Percentiles rank a stretch among this genome's conserved stretches.
Conservation (phyloP, 1,139 yeast genomes). For the Saccharomyces hybrid region DNA sequence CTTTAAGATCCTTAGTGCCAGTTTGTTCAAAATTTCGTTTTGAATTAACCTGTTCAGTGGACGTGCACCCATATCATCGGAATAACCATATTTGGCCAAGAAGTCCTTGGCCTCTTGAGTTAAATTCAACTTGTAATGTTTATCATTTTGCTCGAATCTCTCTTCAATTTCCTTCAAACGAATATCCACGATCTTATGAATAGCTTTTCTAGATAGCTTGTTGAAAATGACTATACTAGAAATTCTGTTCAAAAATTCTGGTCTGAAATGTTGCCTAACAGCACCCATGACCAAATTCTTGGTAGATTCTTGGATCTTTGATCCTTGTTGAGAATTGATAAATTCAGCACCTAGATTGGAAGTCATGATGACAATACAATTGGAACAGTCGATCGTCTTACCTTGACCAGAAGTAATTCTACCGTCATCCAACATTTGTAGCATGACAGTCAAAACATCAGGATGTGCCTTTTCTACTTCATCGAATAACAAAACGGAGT, state of each 20-base stretch:
- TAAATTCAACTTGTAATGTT: constrained; percentile 59
- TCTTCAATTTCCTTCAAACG: constrained; percentile 77
- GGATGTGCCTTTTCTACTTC: constrained; percentile 99
- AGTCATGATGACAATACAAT: constrained; percentile 90
- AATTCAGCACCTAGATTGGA: constrained; percentile 94
- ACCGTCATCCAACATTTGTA: constrained; percentile 94
- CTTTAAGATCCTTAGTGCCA: constrained; percentile 81
- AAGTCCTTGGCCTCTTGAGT: constrained; percentile 71
- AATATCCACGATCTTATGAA: constrained; percentile 81
- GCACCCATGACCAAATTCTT: constrained; percentile 74
- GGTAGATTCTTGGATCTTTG: constrained; percentile 58
- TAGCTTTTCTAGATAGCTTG: constrained; percentile 83
- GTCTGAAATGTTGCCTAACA: constrained; percentile 88
- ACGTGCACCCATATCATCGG: constrained; percentile 92
- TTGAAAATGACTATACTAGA: constrained; percentile 89
- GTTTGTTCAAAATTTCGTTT: constrained; percentile 70
- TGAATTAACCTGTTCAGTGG: constrained; percentile 94
- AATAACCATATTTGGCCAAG: constrained; percentile 78
- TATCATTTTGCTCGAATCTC: constrained; percentile 78
- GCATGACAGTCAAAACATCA: constrained; percentile 82
- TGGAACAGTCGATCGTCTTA: constrained; percentile 84
- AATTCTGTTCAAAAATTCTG: constrained; percentile 94
- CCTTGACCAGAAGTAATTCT: constrained; percentile 92
- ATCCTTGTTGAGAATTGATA: constrained; percentile 59
- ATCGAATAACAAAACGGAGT: constrained; percentile 88